Evolutionary conservation across 257 asterid species (phyloP).

Genomic region (Vinca minor): DNA sequence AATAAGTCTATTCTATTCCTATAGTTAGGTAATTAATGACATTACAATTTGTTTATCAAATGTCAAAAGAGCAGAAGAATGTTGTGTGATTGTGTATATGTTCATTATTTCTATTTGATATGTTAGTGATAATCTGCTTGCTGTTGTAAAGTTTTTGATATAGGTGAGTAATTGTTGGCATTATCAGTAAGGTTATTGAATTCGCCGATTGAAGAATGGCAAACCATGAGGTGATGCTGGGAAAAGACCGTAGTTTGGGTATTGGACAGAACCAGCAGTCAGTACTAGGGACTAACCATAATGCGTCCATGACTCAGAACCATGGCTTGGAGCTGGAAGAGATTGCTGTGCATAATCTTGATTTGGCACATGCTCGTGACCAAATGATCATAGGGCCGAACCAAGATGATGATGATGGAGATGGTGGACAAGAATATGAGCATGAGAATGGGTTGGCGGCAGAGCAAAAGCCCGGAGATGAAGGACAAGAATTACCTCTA

Average conservation of each 20-base stretch:
- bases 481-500: slow-evolving; percentile 37
- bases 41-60: not conserved
- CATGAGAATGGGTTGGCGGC: slow-evolving; percentile 38
- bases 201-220: slow-evolving; percentile 30
- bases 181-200: slow-evolving; percentile 21
- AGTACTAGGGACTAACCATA: slow-evolving; percentile 42
- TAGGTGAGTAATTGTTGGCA: slow-evolving; percentile 5
- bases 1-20: not conserved
- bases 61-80: not conserved
- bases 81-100: not conserved
- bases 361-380: slow-evolving; percentile 25
- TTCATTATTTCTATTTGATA: not conserved
- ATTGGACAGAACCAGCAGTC: slow-evolving; percentile 49
- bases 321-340: slow-evolving; percentile 45
- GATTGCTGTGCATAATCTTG: slow-evolving; percentile 19
- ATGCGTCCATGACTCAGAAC: slow-evolving; percentile 37
- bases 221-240: slow-evolving; percentile 48
- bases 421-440: slow-evolving; percentile 43
- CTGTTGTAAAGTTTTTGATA: not conserved
- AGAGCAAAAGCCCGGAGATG: slow-evolving; percentile 59
- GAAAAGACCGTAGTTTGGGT: slow-evolving; percentile 35
- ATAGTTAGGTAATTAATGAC: not conserved
- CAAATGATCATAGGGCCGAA: slow-evolving; percentile 36
- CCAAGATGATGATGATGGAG: slow-evolving; percentile 31
- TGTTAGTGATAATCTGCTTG: not conserved